These are phyloP conservation scores for Coemansia sp. DNA, from an alignment of 371 early-diverging fungal genomes.

Conservation along the genomic window DNA sequence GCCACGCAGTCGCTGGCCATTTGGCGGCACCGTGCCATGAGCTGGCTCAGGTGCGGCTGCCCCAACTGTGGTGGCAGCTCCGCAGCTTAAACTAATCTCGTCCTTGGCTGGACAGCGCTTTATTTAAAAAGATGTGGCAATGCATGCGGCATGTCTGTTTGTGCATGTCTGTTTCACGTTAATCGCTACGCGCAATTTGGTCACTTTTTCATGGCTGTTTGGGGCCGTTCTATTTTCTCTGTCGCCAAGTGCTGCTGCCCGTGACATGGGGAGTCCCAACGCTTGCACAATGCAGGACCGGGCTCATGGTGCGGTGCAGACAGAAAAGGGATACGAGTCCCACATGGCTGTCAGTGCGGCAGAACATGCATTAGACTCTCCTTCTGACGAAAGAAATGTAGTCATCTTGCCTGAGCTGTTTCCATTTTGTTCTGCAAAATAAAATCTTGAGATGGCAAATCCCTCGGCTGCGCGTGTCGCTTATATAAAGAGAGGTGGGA, in stretches of 20 bases:
- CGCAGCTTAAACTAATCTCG: not conserved
- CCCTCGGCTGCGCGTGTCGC: not conserved
- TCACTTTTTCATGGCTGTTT: not conserved
- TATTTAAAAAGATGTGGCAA: not conserved
- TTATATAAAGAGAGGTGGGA: not conserved
- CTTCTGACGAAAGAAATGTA: not conserved
- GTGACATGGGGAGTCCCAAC: not conserved
- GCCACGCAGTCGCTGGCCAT: constrained; percentile 4
- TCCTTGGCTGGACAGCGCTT: not conserved
- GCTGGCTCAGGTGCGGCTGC: constrained; percentile 5
- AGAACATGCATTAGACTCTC: not conserved
- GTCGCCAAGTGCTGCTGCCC: not conserved
- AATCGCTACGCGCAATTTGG: constrained; percentile 1
- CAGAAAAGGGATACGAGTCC: not conserved
- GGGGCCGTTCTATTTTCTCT: not conserved
- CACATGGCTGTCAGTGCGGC: not conserved
- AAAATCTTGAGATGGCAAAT: not conserved
- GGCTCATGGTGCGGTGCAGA: not conserved
- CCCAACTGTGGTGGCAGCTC: not conserved
- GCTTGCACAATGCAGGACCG: not conserved
- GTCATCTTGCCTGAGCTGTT: not conserved
- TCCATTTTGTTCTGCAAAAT: not conserved
- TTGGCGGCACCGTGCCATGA: not conserved
- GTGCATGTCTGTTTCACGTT: constrained; percentile 3
- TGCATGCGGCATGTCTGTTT: constrained; percentile 5